Percentiles rank a stretch among this genome's conserved stretches.
phyloP scores from a whole-genome alignment of 306 rosid genomes.

The Benincasa hispida region DNA sequence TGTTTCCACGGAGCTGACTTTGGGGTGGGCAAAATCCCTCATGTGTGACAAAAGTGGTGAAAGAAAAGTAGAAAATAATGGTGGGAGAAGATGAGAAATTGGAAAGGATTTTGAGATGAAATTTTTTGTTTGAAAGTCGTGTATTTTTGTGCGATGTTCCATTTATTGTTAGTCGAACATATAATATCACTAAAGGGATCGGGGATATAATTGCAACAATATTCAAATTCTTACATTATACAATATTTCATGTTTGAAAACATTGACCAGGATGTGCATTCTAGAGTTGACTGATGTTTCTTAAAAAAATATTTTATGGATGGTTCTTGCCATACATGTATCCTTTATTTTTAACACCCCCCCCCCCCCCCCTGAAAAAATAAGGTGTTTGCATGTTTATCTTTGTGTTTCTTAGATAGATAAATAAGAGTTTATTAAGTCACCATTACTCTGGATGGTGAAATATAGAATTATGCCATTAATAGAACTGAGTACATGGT shows the following conservation, averaged over 20 bases:
- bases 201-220: neutral
- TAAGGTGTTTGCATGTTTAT: neutral
- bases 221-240: neutral
- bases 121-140: neutral
- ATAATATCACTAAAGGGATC: neutral
- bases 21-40: neutral
- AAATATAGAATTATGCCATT: neutral
- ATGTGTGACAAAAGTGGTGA: neutral
- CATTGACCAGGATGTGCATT: neutral
- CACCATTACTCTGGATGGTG: neutral
- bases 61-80: neutral
- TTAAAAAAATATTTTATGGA: neutral
- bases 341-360: neutral
- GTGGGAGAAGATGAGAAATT: neutral
- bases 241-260: neutral
- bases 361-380: neutral
- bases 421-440: neutral
- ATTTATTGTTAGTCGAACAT: neutral
- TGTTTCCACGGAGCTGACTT: neutral
- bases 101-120: neutral
- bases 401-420: neutral
- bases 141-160: neutral
- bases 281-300: neutral
- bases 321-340: neutral
- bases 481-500: neutral